These are phyloP conservation scores for Jimgerdemannia lactiflua DNA, from an alignment of 192 early-diverging fungal species.

Conservation along the genomic window DNA sequence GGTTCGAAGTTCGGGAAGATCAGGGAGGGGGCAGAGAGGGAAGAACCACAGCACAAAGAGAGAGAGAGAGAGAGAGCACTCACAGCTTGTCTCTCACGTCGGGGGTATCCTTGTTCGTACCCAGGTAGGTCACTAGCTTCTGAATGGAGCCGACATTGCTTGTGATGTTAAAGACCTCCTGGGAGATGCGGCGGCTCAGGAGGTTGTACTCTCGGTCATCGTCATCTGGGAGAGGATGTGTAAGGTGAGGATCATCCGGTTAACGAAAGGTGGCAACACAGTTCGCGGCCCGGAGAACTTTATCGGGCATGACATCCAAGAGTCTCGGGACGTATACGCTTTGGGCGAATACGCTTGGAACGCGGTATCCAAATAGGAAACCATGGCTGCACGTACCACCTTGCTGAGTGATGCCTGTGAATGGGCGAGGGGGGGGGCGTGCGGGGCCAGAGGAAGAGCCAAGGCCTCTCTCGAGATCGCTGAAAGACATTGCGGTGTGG, in stretches of 20 bases:
- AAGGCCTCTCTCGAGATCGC: slow-evolving; percentile 56
- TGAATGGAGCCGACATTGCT: slow-evolving; percentile 83
- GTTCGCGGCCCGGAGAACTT: no score
- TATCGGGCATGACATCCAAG: no score
- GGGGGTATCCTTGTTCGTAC: slow-evolving; percentile 71
- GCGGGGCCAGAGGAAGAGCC: slow-evolving; percentile 5
- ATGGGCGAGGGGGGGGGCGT: neutral
- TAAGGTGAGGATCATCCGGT: neutral
- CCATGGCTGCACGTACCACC: neutral
- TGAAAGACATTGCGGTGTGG: slow-evolving; percentile 50
- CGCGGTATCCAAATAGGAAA: neutral
- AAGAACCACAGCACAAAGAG: no score
- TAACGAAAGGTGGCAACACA: neutral
- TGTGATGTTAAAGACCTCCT: slow-evolving; percentile 85
- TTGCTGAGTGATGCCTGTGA: slow-evolving; percentile 1
- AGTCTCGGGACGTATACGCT: no score
- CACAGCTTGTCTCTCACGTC: slow-evolving; percentile 76
- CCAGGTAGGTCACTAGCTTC: slow-evolving; percentile 69
- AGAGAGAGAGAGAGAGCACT: slow-evolving; percentile 10
- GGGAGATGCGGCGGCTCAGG: slow-evolving; percentile 68
- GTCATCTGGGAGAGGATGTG: slow-evolving; percentile 17
- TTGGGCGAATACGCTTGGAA: no score
- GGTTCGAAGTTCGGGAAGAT: no score
- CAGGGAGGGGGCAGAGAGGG: neutral
- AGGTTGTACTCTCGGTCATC: slow-evolving; percentile 47